phyloP scores from a whole-genome alignment of 2,329 filamentous ascomycete species.

The Aspergillus puulaauensis region DNA sequence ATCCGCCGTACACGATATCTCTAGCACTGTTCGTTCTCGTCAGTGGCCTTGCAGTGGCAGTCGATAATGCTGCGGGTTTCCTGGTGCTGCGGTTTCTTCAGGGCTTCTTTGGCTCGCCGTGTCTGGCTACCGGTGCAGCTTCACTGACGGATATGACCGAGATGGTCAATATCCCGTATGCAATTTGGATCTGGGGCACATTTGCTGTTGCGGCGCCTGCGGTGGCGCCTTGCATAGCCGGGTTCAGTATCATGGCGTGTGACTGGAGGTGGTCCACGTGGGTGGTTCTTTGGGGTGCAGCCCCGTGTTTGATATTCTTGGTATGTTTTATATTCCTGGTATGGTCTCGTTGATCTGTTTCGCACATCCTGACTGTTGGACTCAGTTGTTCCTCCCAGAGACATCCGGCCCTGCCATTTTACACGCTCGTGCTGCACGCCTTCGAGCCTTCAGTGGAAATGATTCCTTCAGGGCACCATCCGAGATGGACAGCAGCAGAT shows the following conservation, averaged over 20 bases:
- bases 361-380: too few relatives aligned
- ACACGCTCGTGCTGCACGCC: not conserved
- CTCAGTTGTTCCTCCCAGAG: too few relatives aligned
- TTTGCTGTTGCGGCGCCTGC: conserved; percentile 23
- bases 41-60: not conserved
- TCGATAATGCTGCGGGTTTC: conserved; percentile 26
- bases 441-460: conserved; percentile 56
- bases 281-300: too few relatives aligned
- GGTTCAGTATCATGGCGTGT: too few relatives aligned
- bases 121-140: conserved; percentile 47
- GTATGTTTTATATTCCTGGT: too few relatives aligned
- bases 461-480: conserved; percentile 53
- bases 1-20: not conserved
- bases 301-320: too few relatives aligned
- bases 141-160: conserved; percentile 39
- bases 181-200: conserved; percentile 52
- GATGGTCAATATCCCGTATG: conserved; percentile 59
- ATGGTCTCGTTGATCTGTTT: too few relatives aligned
- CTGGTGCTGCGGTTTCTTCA: conserved; percentile 54
- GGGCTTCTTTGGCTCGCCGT: conserved; percentile 44
- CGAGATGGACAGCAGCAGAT: conserved; percentile 49
- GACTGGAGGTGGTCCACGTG: too few relatives aligned
- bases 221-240: not conserved
- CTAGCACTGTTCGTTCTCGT: not conserved
- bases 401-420: too few relatives aligned